phyloP scores from a whole-genome alignment of 805 yeast species.

The Kodamaea leandrae region DNA sequence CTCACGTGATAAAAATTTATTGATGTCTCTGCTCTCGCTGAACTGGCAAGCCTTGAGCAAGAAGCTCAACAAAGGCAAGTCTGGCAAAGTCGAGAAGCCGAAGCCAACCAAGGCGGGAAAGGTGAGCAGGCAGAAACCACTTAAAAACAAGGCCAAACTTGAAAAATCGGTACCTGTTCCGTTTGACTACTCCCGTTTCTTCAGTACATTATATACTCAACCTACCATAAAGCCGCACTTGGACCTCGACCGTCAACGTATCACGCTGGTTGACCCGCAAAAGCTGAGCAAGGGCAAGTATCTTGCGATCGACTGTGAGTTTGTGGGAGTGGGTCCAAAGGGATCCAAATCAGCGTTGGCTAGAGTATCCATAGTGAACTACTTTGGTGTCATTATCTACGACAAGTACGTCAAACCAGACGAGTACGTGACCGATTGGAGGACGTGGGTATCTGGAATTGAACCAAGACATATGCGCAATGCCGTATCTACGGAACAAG shows the following conservation, averaged over 20 bases:
- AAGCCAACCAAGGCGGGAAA: neutral
- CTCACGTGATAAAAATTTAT: neutral
- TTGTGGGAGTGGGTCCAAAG: slow-evolving; percentile 83
- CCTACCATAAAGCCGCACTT: neutral
- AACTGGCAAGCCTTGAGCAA: slow-evolving; percentile 22
- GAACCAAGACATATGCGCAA: slow-evolving; percentile 63
- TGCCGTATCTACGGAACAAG: slow-evolving; percentile 67
- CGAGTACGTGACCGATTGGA: slow-evolving; percentile 80
- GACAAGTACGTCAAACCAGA: slow-evolving; percentile 76
- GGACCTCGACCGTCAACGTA: neutral
- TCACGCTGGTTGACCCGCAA: neutral
- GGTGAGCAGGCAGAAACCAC: neutral
- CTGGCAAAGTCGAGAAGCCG: slow-evolving; percentile 1
- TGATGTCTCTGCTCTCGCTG: slow-evolving; percentile 16
- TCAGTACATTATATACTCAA: neutral
- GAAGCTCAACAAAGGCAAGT: slow-evolving; percentile 7
- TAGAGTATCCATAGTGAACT: slow-evolving; percentile 84
- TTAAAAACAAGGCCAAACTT: no score
- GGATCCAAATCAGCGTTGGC: slow-evolving; percentile 74
- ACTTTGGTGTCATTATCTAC: slow-evolving; percentile 65
- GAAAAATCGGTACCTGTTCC: neutral
- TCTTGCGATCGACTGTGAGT: slow-evolving; percentile 87
- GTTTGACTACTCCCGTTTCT: neutral
- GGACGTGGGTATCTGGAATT: slow-evolving; percentile 91
- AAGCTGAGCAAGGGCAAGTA: slow-evolving; percentile 58